Conservation (phyloP, 805 yeast species). For the Lachancea thermotolerans region DNA sequence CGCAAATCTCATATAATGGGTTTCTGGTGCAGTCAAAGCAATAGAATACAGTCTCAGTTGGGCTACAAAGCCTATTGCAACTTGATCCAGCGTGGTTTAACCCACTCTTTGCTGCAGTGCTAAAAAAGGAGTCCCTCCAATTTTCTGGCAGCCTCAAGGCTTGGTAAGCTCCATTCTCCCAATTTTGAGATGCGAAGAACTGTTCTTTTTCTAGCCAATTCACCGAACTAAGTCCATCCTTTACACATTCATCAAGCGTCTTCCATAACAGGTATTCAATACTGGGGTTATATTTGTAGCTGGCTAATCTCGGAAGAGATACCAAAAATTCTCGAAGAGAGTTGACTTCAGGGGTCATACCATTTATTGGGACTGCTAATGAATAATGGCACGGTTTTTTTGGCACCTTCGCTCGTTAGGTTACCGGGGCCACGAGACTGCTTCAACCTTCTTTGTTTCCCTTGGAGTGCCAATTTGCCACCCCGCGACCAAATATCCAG, state of each 20-base stretch:
- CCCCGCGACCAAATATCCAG: too few species aligned
- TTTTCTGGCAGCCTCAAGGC: constrained; percentile 4
- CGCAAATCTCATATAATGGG: constrained; percentile 45
- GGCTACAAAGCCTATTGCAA: constrained; percentile 25
- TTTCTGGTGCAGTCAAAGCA: constrained; percentile 30
- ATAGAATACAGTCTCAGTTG: constrained; percentile 26
- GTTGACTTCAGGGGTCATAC: constrained; percentile 7
- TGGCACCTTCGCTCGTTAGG: too few species aligned
- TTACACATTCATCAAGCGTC: constrained; percentile 14
- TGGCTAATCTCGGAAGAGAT: constrained; percentile 21
- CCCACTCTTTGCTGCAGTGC: neutral
- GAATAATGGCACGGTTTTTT: too few species aligned
- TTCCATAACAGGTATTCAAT: constrained; percentile 27
- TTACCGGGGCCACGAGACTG: too few species aligned
- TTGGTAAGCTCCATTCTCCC: constrained; percentile 18
- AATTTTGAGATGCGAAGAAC: constrained; percentile 15
- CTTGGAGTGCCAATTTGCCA: too few species aligned
- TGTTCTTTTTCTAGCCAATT: constrained; percentile 21
- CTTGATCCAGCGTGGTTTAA: constrained; percentile 19
- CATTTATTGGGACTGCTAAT: neutral
- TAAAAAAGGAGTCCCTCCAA: constrained; percentile 11
- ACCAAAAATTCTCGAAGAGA: constrained; percentile 24
- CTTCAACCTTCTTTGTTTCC: too few species aligned
- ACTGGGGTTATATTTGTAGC: constrained; percentile 21
- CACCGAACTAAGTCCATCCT: constrained; percentile 10